Evolutionary conservation across 2,329 filamentous ascomycete genomes (phyloP).

Genomic region (Colletotrichum incanum): DNA sequence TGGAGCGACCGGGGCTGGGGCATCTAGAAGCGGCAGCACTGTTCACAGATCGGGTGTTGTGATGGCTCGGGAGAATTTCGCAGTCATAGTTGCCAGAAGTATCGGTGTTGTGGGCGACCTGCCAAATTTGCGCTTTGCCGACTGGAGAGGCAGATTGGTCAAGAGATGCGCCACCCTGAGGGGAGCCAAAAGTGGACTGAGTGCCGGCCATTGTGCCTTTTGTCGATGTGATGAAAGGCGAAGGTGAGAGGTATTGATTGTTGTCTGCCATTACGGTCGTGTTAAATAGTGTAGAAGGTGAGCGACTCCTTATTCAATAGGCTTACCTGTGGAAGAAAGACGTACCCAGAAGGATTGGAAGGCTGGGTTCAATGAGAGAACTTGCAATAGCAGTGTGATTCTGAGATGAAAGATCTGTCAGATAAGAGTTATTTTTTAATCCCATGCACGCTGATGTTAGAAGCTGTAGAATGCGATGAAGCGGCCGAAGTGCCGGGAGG

Average conservation of each 20-base stretch:
- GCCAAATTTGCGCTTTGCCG: background rate
- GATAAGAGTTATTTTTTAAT: background rate
- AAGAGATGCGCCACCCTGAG: background rate
- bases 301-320: too few relatives aligned
- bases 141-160: background rate
- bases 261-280: background rate
- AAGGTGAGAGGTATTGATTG: too few relatives aligned
- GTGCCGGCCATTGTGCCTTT: background rate
- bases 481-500: too few relatives aligned
- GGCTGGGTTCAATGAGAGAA: background rate
- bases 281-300: too few relatives aligned
- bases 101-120: too few relatives aligned
- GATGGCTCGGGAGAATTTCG: background rate
- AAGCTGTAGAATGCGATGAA: background rate
- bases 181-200: background rate
- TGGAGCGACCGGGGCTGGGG: fast-evolving
- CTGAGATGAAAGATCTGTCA: background rate
- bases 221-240: background rate
- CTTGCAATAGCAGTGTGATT: background rate
- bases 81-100: background rate
- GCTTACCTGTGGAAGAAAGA: background rate
- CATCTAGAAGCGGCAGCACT: background rate
- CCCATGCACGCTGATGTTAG: background rate
- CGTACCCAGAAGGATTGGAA: background rate
- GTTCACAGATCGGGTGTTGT: background rate